A percentile compares a stretch with the other conserved stretches of the same genome.
phyloP scores from a whole-genome alignment of 306 rosid genomes.

The Castanea crenata region DNA sequence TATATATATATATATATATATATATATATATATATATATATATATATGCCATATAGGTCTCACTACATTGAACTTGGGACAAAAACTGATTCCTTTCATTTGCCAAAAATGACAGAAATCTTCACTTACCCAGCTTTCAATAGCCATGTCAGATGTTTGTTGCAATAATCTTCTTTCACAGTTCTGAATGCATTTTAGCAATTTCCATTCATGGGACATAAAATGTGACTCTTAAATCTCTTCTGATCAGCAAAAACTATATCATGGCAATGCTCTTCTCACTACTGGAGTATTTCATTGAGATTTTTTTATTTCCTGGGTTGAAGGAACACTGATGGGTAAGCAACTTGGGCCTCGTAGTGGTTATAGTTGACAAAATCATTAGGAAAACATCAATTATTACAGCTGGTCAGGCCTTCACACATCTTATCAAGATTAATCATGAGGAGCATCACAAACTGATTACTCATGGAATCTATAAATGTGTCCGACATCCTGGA shows the following conservation, averaged over 20 bases:
- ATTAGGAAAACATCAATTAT: slow-evolving; percentile 56
- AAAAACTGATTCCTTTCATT: neutral
- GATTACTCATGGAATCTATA: no score
- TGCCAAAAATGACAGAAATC: slow-evolving; percentile 52
- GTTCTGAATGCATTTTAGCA: slow-evolving; percentile 36
- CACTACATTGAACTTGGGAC: neutral
- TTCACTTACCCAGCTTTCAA: slow-evolving; percentile 53
- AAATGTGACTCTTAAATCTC: slow-evolving; percentile 60
- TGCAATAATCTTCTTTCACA: no score
- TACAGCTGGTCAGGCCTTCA: slow-evolving; percentile 71
- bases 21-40: no score
- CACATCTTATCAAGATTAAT: slow-evolving; percentile 62
- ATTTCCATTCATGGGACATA: slow-evolving; percentile 56
- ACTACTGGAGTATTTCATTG: slow-evolving; percentile 62
- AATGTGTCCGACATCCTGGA: no score
- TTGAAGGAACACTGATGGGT: no score
- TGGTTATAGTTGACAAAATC: no score
- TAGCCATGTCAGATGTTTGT: slow-evolving; percentile 18
- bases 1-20: no score
- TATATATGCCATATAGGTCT: no score
- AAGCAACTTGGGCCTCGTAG: no score
- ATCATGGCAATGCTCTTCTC: slow-evolving; percentile 67
- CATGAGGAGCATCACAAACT: slow-evolving; percentile 2
- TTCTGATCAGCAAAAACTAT: slow-evolving; percentile 68
- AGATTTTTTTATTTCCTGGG: slow-evolving; percentile 54